Base-by-base conservation (phyloP, 2,329 filamentous ascomycete genomes). In the Fusarium tuaranense region DNA sequence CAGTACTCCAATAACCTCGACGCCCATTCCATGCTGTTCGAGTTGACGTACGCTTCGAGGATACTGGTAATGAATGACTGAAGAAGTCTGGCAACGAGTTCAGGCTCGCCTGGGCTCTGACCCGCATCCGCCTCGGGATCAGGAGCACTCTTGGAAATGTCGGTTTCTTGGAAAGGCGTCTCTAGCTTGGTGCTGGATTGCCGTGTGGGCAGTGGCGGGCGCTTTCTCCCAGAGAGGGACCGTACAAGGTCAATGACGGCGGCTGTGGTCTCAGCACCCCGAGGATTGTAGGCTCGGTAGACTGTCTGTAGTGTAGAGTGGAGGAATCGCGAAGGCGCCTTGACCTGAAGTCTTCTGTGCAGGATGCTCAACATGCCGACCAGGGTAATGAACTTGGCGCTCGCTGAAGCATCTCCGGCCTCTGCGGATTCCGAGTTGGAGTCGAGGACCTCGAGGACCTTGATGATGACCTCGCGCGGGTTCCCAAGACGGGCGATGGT, bases 41-140 rank as follows among this genome's bases (percentile, higher is more conserved):
- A 85, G 74, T 91, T 91, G 70, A 94, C 88, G 75, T 94, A 96
- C 55, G 92, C 89, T 80, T 95, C 93, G 13, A 95, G 83, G 20
- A 95, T 84, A 79, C 94, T 93, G 0, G 93, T 94, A n/a, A 94
- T 87, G 81, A 97, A 95, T 2, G 92, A 91, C 78, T 94, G 92
- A 27, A 96, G 83, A 18, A 96, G 84, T 67, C 88, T 90, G 39
- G 86, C 86, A 78, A 92, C 90, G 70, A 95, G 84, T 10, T 87
- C 88, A 3, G 84, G 84, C 80, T 95, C 93, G 39, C 87, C 86
- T 7, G 87, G 86, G 55, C 87, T 86, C 51, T 74, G 68, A 25
- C 81, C 81, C 12, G 73, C 73, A 66, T 83, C 81, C 4, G 88
- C 89, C 81, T 92, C 90, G 0, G 91, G 91, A 76, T 92, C 91